phyloP scores from a whole-genome alignment of 1,139 yeast species.

The Tardiomyces blankii region DNA sequence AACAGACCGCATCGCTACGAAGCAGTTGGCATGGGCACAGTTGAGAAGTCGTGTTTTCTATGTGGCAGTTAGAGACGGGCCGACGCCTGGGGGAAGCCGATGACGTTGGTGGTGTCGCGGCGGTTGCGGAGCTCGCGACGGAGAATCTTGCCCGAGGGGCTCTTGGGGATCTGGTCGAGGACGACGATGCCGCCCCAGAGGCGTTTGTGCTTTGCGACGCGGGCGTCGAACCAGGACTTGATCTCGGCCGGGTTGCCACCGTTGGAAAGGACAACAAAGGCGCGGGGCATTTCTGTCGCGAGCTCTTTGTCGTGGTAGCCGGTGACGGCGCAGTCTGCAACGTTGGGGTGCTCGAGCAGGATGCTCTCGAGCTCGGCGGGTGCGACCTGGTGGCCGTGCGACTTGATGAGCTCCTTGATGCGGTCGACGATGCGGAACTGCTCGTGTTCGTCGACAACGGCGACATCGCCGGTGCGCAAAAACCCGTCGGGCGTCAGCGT shows the following conservation, averaged over 20 bases:
- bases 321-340: constrained; percentile 27
- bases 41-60: too few relatives aligned
- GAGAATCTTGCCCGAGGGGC: constrained; percentile 30
- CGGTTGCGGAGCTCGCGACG: constrained; percentile 23
- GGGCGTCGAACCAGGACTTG: constrained; percentile 23
- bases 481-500: constrained; percentile 54
- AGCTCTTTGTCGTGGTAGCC: constrained; percentile 23
- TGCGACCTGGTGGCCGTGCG: constrained; percentile 76
- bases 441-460: constrained; percentile 40
- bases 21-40: too few relatives aligned
- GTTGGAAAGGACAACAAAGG: constrained; percentile 21
- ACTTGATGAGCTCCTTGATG: constrained; percentile 69
- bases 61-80: not conserved
- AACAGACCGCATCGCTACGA: too few relatives aligned
- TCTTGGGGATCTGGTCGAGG: constrained; percentile 26
- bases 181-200: constrained; percentile 31
- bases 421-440: constrained; percentile 58
- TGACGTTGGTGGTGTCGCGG: constrained; percentile 8
- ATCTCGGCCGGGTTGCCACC: constrained; percentile 16
- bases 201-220: constrained; percentile 29
- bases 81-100: not conserved
- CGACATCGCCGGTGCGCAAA: constrained; percentile 76
- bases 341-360: constrained; percentile 36
- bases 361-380: constrained; percentile 69
- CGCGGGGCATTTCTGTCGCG: constrained; percentile 29